Evolutionary conservation across 2,329 filamentous ascomycete genomes (phyloP), one percentile per base, ranked within the genome.

Genomic region (Cryphonectria nitschkei): DNA sequence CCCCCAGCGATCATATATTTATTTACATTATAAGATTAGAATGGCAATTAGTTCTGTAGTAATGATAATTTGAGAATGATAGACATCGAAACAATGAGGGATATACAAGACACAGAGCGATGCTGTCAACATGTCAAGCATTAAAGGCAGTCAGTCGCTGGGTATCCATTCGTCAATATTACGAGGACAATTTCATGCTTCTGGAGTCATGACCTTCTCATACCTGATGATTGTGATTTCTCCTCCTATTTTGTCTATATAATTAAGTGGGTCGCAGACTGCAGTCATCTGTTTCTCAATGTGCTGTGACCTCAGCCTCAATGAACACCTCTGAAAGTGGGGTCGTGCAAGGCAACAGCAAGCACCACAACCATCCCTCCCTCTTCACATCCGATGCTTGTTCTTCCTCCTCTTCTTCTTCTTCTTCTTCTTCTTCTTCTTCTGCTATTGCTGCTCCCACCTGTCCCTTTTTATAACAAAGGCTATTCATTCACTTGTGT

Each of bases 281-380:
- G 26, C 54, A 58, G 26, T 8, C 54, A 58, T 58, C 2, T 11
- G 11, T 54, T 54, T 13, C 3, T 19, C 26, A n/a, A 9, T n/a
- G 16, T 50, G 46, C 6, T 50, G 26, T 56, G 52, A 9, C 14
- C 26, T 19, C 26, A 32, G 54, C 54, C 54, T 58, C 54, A 19
- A 58, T 29, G 8, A 29, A 32, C 29, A 32, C 5, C 26, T 58
- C 29, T 58, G 14, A 58, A 19, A 34, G 54, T 58, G 54, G 54
- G 54, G 29, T 58, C 54, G 34, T 19, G 54, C 54, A 32, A 58
- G 54, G 54, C 54, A 58, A 58, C 54, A 58, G 54, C 29, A 58
- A 58, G 54, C 29, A 58, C 54, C 16, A 16, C 29, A 58, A 14
- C 6, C 54, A 34, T 3, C 14, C 5, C 32, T 19, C 52, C n/a